Evolutionary conservation across 371 early-diverging fungal genomes (phyloP), one percentile per base, ranked within the genome.

Genomic region (Mucor indicus): DNA sequence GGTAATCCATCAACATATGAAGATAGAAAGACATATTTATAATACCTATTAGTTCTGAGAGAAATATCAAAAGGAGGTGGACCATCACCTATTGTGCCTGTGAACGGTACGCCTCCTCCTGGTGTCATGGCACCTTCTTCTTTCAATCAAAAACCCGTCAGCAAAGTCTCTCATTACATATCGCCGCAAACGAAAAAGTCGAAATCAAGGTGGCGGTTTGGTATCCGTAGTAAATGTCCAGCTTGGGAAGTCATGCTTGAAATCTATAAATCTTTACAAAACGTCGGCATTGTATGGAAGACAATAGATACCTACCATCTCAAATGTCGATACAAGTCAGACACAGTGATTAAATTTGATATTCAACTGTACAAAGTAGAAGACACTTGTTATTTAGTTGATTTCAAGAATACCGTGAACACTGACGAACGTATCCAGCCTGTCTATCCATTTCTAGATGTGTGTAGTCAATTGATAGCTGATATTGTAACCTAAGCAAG

Each of bases 161-260:
- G n/a, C n/a, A n/a, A n/a, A n/a, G n/a, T n/a, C n/a, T n/a, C n/a
- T n/a, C n/a, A n/a, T n/a, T n/a, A 27, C 23, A 12, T 43, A n/a
- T 31, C 44, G 33, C 3, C n/a, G n/a, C n/a, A n/a, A n/a, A n/a
- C 48, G 16, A 70, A 67, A 25, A 51, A 73, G 24, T 53, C 73
- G 5, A 58, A 78, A 36, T 67, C 80, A 2, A 76, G 86, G 59
- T 96, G 98, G 98, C 97, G 96, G 67, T 94, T 95, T 72, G 98
- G 98, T 16, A 96, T 98, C 51, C 84, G 98, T 40, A 92, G 93
- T 16, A 80, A 89, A 58, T 87, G 89, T 59, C 88, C 90, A 19
- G 96, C 96, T 0, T 78, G 82, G 45, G 96, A 96, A 61, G 95
- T 98, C 15, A 96, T 96, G 98, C 77, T 90, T 7, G 97, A 98